Evolutionary conservation across 306 rosid genomes (phyloP), one percentile per base, ranked within the genome.

Genomic region (Cyclanthera cordifolia): DNA sequence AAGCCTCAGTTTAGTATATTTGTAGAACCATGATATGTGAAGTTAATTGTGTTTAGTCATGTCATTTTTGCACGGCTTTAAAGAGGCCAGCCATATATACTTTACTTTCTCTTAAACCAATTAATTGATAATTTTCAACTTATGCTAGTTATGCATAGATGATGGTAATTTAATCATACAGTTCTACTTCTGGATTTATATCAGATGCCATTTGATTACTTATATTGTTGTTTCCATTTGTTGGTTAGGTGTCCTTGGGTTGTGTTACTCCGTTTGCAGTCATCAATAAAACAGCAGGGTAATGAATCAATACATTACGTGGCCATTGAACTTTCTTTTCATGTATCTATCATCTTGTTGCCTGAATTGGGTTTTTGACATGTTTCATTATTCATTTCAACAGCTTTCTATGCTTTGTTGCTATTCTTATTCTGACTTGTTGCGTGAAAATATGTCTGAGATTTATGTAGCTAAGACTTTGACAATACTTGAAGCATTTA

Each of bases 191-290:
- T 61, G 4, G 28, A 61, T 17, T 10, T 19, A 17, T 17, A 58
- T 37, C 21, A 17, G 67, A 60, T 17, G n/a, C n/a, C 27, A 68
- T 50, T 16, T n/a, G 5, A 28, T 68, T 67, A 15, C 47, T 17
- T 61, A 17, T 61, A 3, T 34, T 47, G 14, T 69, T 51, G 54
- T 69, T 73, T 79, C 47, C 69, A 58, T 78, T 69, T 74, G 43
- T 37, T 11, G 70, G 64, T 72, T 37, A 90, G 99, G 96, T 94
- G 60, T 80, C 99, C 37, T 54, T 86, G 82, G 96, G 99, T 58
- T 85, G 86, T 50, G 96, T 94, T 67, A 94, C 96, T 70, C 99
- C 99, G 7, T 85, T 94, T 81, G 93, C 96, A 5, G 70, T 94
- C 74, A 82, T 88, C 73, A 90, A 94, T 78, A 89, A 88, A 79